Base-by-base conservation (phyloP, 1,284 basidiomycete genomes). In the Apiotrichum gracile region DNA sequence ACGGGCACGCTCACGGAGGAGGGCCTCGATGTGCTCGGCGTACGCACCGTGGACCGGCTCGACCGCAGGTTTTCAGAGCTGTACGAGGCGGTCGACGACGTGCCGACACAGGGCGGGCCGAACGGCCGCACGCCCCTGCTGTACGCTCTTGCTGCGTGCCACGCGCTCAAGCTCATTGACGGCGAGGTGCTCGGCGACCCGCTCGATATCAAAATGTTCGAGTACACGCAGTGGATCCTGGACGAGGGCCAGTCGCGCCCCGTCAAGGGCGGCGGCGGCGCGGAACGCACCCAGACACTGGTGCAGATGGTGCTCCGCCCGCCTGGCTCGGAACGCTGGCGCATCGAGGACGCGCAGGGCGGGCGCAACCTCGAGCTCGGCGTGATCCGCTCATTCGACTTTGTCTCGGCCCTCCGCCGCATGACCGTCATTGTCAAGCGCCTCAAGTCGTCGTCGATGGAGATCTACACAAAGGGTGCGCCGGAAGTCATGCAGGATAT, bases 361-460 rank as follows among this genome's bases (percentile, higher is more conserved):
- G 17, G 51, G 21, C 48, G 97, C 72, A 97, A 96, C 77, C 78
- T 98, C 25, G 96, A 98, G 74, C 78, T 97, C 48, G 96, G 96
- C 37, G 94, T 98, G 26, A 90, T 99, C 55, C 81, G 93, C 35
- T 91, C 89, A 1, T 99, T 96, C 66, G 96, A 99, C 69, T 99
- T 99, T 68, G 90, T 94, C 4, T 97, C 93, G 2, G 79, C 88
- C 6, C 80, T 98, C 21, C 83, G 96, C 33, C 79, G 96, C 48
- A 99, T 98, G 96, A 96, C 91, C 60, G 96, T 98, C 26, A 84
- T 99, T 52, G 94, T 97, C 65, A 98, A 97, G 74, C 82, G 90
- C 48, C 82, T 98, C 54, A 96, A 89, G 74, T 93, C 92, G 60
- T 84, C 78, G 42, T 91, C 88, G 69, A 97, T 98, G 90, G 94